Conservation (phyloP, 306 rosid genomes). For the Lotus japonicus region DNA sequence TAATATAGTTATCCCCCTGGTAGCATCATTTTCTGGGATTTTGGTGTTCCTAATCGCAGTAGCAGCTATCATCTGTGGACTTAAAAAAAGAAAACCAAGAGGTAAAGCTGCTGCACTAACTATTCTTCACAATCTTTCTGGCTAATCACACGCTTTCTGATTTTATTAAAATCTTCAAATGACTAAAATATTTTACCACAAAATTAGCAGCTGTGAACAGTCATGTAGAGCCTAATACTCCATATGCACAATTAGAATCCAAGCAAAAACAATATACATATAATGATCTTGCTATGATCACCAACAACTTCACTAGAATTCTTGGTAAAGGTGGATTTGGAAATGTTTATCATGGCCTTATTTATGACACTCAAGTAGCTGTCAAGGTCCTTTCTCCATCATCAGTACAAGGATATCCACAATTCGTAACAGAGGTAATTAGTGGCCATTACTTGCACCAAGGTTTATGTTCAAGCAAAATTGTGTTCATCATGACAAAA, state of each 20-base stretch:
- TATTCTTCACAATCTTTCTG: background rate
- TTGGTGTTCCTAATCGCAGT: constrained; percentile 11
- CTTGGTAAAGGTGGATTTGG: constrained; percentile 53
- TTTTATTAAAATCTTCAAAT: background rate
- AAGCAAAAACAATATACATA: constrained; percentile 30
- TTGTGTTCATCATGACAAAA: background rate
- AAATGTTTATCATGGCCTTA: constrained; percentile 35
- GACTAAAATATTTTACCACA: background rate
- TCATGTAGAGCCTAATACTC: background rate
- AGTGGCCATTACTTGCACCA: background rate
- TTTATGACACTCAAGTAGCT: constrained; percentile 45
- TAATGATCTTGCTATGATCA: constrained; percentile 29
- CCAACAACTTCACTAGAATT: constrained; percentile 37
- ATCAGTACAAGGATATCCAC: constrained; percentile 36
- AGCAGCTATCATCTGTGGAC: constrained; percentile 15
- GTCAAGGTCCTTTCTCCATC: constrained; percentile 46
- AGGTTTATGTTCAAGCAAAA: background rate
- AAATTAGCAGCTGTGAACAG: background rate
- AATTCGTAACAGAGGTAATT: constrained; percentile 57
- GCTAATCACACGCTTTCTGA: background rate
- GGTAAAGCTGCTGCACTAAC: background rate
- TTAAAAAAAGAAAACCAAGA: constrained; percentile 9
- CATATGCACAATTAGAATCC: constrained; percentile 18
- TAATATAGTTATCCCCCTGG: constrained; percentile 24
- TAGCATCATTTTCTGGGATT: constrained; percentile 41